These are phyloP conservation scores for Leccinum rimulosum DNA, from an alignment of 768 basidiomycete species.

Conservation along the genomic window DNA sequence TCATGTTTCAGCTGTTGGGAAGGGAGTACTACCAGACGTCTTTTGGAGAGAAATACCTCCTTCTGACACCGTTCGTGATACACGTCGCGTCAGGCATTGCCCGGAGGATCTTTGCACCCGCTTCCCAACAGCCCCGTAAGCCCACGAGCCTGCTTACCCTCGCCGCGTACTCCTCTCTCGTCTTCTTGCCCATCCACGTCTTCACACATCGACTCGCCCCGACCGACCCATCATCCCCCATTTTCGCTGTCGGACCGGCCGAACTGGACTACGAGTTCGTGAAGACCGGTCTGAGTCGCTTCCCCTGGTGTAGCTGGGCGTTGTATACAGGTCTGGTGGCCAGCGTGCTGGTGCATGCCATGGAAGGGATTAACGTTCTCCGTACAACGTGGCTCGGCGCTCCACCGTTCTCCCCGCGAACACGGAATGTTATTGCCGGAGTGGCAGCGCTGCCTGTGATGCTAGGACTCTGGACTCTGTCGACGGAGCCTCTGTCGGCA, in stretches of 20 bases:
- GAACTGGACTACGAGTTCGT: conserved; percentile 85
- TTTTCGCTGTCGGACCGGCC: conserved; percentile 26
- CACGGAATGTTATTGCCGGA: conserved; percentile 32
- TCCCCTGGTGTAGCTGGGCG: conserved; percentile 60
- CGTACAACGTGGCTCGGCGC: conserved; percentile 43
- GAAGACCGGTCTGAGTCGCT: conserved; percentile 61
- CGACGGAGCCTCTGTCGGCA: conserved; percentile 55
- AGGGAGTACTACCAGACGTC: conserved; percentile 83
- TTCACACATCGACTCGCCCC: conserved; percentile 63
- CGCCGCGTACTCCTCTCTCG: conserved; percentile 59
- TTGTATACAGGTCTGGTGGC: conserved; percentile 62
- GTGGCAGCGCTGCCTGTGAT: conserved; percentile 50
- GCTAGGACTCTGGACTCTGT: conserved; percentile 51
- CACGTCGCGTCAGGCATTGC: conserved; percentile 60
- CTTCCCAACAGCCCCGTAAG: conserved; percentile 29
- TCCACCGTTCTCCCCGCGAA: conserved; percentile 11
- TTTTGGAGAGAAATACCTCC: conserved; percentile 64
- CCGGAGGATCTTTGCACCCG: conserved; percentile 53
- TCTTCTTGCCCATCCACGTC: conserved; percentile 70
- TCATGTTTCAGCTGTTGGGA: conserved; percentile 60
- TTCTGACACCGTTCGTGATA: conserved; percentile 62
- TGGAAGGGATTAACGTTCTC: conserved; percentile 57
- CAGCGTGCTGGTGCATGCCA: conserved; percentile 55
- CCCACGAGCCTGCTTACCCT: conserved; percentile 48
- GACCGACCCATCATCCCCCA: conserved; percentile 38